These are phyloP conservation scores for Rhododendron mucronatum DNA, from an alignment of 148 eudicot species.

Conservation along the genomic window DNA sequence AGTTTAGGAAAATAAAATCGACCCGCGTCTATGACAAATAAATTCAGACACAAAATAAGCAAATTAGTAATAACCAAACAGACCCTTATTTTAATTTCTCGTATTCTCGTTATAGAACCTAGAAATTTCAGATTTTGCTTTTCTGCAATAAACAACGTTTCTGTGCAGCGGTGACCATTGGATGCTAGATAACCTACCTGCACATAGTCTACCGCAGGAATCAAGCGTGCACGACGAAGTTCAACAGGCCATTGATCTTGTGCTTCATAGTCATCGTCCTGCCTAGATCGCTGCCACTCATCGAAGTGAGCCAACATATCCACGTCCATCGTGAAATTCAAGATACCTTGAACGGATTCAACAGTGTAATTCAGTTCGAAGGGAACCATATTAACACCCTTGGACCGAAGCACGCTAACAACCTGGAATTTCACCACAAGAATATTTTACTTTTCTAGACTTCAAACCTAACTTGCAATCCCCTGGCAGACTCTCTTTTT, in stretches of 20 bases:
- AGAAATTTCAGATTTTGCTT: not conserved
- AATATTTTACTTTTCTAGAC: not conserved
- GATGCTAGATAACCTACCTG: conserved; percentile 36
- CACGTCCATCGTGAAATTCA: conserved; percentile 88
- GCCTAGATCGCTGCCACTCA: conserved; percentile 77
- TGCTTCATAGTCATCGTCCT: conserved; percentile 73
- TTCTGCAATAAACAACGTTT: not conserved
- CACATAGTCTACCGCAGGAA: conserved; percentile 83
- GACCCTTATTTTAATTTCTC: not conserved
- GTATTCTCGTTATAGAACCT: not conserved
- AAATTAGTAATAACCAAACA: not conserved
- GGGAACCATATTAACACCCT: conserved; percentile 87
- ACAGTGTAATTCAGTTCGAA: conserved; percentile 78
- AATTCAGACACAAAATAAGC: not conserved
- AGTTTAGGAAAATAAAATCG: not conserved
- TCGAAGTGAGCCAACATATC: conserved; percentile 93
- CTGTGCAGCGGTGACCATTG: not conserved
- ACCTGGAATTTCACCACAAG: conserved; percentile 40
- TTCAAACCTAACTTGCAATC: not conserved
- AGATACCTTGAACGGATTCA: conserved; percentile 74
- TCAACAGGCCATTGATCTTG: conserved; percentile 96
- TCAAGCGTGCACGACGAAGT: conserved; percentile 75
- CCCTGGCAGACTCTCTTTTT: not conserved
- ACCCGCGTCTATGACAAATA: not conserved
- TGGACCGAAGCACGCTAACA: conserved; percentile 60